Evolutionary conservation across 2,329 filamentous ascomycete genomes (phyloP).

Genomic region (Arthrinium phaeospermum): DNA sequence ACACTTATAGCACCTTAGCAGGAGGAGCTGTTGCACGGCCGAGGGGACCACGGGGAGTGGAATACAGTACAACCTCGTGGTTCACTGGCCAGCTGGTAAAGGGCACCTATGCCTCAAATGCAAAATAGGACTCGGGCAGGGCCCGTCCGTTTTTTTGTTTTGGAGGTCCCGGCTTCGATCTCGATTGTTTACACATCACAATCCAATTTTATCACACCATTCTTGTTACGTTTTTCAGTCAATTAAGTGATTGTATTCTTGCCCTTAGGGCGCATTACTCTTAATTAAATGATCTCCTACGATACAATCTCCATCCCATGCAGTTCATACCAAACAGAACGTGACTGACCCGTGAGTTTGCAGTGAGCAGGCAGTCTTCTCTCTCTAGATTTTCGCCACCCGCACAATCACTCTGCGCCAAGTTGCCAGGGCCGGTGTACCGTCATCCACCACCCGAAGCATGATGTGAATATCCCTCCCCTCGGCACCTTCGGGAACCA

Average conservation of each 20-base stretch:
- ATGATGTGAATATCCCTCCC: background rate
- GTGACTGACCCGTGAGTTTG: background rate
- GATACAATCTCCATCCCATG: background rate
- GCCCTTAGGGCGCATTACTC: no score
- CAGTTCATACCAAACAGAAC: background rate
- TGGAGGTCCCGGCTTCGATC: background rate
- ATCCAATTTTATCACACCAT: no score
- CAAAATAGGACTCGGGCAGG: background rate
- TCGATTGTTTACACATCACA: no score
- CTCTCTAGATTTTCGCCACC: background rate
- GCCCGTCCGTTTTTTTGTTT: background rate
- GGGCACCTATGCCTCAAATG: background rate
- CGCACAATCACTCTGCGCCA: background rate
- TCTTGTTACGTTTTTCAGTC: no score
- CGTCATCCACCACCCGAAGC: background rate
- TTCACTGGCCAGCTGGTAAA: background rate
- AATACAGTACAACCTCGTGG: background rate
- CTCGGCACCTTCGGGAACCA: background rate
- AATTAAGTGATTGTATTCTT: no score
- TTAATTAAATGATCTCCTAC: no score
- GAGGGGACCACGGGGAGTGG: background rate
- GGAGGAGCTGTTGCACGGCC: background rate
- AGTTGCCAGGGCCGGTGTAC: background rate
- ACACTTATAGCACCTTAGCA: background rate
- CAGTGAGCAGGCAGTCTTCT: background rate